phyloP scores from a whole-genome alignment of 2,329 filamentous ascomycete genomes.

The Penicillium sp. region DNA sequence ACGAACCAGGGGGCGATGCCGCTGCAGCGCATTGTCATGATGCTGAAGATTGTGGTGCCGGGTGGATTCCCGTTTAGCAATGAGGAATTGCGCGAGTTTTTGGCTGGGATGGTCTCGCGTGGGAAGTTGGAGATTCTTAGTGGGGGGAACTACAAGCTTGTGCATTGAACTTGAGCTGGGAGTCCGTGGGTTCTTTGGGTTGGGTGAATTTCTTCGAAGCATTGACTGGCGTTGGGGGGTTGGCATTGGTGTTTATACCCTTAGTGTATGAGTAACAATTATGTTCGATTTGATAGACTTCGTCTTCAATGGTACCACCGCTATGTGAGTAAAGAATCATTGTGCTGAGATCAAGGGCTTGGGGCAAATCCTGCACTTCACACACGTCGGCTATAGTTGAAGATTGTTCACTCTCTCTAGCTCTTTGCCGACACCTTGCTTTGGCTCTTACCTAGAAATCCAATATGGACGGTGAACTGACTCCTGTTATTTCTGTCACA shows the following conservation, averaged over 20 bases:
- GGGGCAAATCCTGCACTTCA: too few species aligned
- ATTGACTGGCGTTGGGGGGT: conserved; percentile 17
- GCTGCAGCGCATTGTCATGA: conserved; percentile 79
- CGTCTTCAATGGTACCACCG: too few species aligned
- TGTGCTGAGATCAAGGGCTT: too few species aligned
- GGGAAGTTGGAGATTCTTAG: conserved; percentile 66
- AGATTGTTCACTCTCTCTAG: too few species aligned
- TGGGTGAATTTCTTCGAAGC: not conserved
- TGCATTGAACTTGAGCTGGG: conserved; percentile 24
- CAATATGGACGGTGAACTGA: too few species aligned
- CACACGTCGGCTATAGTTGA: too few species aligned
- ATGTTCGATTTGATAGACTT: not conserved
- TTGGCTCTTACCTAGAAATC: too few species aligned
- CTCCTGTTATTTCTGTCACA: too few species aligned
- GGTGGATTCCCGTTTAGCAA: conserved; percentile 88
- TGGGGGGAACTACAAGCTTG: conserved; percentile 68
- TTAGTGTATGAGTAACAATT: not conserved
- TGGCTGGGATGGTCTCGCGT: conserved; percentile 73
- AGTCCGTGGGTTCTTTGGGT: not conserved
- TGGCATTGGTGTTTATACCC: not conserved
- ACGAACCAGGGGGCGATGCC: conserved; percentile 89
- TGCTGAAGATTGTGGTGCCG: conserved; percentile 89
- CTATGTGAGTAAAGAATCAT: too few species aligned
- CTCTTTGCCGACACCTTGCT: too few species aligned
- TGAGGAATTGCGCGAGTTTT: conserved; percentile 80